A percentile compares a stretch with the other conserved stretches of the same genome.
Evolutionary conservation across 2,329 filamentous ascomycete genomes (phyloP).

Genomic region (Diaporthe vexans): DNA sequence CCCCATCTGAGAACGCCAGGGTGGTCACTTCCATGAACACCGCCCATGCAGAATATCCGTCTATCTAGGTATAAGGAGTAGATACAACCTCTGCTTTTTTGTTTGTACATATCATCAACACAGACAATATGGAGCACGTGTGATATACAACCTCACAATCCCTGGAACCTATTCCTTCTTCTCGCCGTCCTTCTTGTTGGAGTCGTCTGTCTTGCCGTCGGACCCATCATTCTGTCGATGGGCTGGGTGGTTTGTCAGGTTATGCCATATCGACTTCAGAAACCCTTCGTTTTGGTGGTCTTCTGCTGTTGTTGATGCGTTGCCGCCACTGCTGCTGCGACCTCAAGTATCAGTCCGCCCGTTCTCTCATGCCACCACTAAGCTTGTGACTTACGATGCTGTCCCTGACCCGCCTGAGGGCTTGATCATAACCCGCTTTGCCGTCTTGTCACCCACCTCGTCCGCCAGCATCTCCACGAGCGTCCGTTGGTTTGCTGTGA

Average conservation of each 20-base stretch:
- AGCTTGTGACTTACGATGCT: conserved; percentile 57
- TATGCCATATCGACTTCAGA: conserved; percentile 94
- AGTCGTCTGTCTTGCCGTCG: conserved; percentile 45
- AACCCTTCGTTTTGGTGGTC: conserved; percentile 88
- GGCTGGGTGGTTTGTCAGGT: conserved; percentile 81
- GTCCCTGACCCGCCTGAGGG: conserved; percentile 35
- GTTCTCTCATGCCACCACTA: conserved; percentile 28
- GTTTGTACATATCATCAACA: conserved; percentile 28
- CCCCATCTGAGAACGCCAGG: conserved; percentile 28
- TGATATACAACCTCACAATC: conserved; percentile 23
- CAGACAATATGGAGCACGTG: conserved; percentile 9
- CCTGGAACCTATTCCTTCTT: conserved; percentile 38
- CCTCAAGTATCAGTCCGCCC: not conserved
- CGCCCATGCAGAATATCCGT: conserved; percentile 37
- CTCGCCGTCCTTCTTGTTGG: conserved; percentile 32
- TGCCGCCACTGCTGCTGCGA: conserved; percentile 12
- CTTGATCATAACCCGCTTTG: conserved; percentile 83
- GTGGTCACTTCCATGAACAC: conserved; percentile 35
- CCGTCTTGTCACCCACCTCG: conserved; percentile 93
- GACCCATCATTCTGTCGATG: conserved; percentile 59
- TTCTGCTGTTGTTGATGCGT: conserved; percentile 43
- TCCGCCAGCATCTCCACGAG: conserved; percentile 97
- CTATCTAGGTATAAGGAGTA: conserved; percentile 38
- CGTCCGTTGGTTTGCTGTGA: conserved; percentile 90
- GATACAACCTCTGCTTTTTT: conserved; percentile 21